Evolutionary conservation across 768 basidiomycete genomes (phyloP).

Genomic region (Pulveroboletus sp.): DNA sequence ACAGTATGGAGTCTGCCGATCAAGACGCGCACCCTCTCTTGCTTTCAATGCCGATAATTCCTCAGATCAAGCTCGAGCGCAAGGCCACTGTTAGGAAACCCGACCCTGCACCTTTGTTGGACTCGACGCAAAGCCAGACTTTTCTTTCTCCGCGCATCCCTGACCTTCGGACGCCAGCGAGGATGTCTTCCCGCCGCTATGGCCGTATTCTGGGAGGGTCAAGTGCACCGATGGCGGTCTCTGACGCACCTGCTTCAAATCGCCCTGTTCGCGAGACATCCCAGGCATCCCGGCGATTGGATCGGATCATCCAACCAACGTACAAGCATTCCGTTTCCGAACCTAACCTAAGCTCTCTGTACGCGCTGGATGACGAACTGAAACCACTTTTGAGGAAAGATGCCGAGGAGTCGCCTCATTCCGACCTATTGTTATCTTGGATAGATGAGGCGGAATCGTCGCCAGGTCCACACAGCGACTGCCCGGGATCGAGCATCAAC

Average conservation of each 20-base stretch:
- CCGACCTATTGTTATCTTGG: constrained; percentile 9
- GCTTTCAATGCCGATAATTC: constrained; percentile 29
- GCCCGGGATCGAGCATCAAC: neutral
- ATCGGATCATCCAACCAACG: neutral
- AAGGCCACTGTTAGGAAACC: constrained; percentile 22
- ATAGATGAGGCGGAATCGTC: constrained; percentile 9
- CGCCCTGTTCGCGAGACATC: neutral
- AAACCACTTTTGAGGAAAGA: constrained; percentile 2
- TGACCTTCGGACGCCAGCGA: constrained; percentile 9
- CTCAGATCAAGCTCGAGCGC: constrained; percentile 25
- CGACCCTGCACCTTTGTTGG: neutral
- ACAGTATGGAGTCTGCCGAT: constrained; percentile 26
- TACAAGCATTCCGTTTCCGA: constrained; percentile 12
- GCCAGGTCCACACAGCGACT: neutral
- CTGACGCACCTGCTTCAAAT: neutral
- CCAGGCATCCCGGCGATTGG: neutral
- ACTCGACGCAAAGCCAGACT: neutral
- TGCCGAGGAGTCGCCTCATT: constrained; percentile 7
- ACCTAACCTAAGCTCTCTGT: constrained; percentile 1
- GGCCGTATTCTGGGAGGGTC: constrained; percentile 4
- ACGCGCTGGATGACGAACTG: constrained; percentile 7
- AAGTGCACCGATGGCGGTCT: neutral
- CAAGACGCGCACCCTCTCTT: constrained; percentile 19
- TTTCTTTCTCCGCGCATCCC: constrained; percentile 23
- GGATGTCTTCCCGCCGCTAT: constrained; percentile 17